Percentiles rank a stretch among this genome's conserved stretches.
Evolutionary conservation across 768 basidiomycete species (phyloP).

Genomic region (Lactarius tabidus): DNA sequence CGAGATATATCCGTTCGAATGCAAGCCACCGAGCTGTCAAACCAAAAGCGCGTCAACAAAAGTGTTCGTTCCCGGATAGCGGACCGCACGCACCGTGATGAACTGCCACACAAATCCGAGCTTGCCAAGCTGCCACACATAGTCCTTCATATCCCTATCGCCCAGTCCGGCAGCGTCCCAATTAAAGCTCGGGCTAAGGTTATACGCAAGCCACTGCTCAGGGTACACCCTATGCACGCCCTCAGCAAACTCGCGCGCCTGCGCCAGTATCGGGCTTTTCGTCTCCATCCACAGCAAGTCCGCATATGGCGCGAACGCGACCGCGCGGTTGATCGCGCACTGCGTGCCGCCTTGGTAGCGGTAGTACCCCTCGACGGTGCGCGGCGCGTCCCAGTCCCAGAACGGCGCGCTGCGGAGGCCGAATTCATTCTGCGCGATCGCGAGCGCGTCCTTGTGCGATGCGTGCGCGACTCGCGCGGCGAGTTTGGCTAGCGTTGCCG

Average conservation of each 20-base stretch:
- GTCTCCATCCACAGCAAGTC: constrained; percentile 97
- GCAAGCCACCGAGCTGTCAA: constrained; percentile 87
- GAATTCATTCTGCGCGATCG: constrained; percentile 76
- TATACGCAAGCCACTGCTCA: constrained; percentile 95
- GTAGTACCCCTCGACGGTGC: constrained; percentile 95
- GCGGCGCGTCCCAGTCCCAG: constrained; percentile 94
- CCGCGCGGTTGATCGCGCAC: constrained; percentile 86
- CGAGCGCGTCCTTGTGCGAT: constrained; percentile 65
- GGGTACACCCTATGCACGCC: constrained; percentile 83
- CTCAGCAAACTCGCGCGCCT: constrained; percentile 87
- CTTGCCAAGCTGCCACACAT: constrained; percentile 90
- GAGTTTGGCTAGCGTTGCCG: constrained; percentile 57
- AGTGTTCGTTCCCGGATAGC: neutral
- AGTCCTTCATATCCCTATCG: constrained; percentile 79
- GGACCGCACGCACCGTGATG: constrained; percentile 70
- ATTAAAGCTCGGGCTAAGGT: constrained; percentile 90
- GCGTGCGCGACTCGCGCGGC: constrained; percentile 55
- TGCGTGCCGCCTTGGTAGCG: constrained; percentile 96
- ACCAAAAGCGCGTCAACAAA: neutral
- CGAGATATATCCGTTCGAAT: constrained; percentile 96
- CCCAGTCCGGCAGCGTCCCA: constrained; percentile 92
- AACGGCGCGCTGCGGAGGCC: constrained; percentile 69
- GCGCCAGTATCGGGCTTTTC: constrained; percentile 85
- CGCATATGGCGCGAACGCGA: constrained; percentile 92
- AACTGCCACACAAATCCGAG: constrained; percentile 99